Evolutionary conservation across 179 eudicot genomes (phyloP).

Genomic region (Silene noctiflora): DNA sequence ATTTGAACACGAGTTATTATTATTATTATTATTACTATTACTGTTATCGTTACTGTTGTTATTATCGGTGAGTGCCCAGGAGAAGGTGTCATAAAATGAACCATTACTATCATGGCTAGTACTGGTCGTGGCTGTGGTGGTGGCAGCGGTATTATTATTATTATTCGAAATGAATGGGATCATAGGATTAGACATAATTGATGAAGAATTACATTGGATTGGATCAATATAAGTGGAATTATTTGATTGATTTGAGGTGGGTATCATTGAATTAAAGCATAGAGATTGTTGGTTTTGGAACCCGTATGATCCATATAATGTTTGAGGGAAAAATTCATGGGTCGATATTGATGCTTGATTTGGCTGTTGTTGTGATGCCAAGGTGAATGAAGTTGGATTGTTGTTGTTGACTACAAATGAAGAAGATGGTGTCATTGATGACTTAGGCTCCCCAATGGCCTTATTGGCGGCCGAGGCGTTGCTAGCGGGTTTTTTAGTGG

Average conservation of each 20-base stretch:
- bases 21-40: background rate
- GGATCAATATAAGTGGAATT: slow-evolving; percentile 10
- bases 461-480: background rate
- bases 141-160: slow-evolving; percentile 3
- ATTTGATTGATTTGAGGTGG: background rate
- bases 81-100: slow-evolving; percentile 37
- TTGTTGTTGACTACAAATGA: background rate
- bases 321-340: slow-evolving; percentile 64
- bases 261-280: slow-evolving; percentile 35
- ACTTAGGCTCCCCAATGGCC: background rate
- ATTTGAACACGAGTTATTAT: background rate
- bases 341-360: slow-evolving; percentile 27
- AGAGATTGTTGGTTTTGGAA: slow-evolving; percentile 25
- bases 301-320: slow-evolving; percentile 31
- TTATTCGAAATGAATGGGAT: slow-evolving; percentile 36
- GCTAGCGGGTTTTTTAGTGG: slow-evolving; percentile 5
- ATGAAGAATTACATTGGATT: slow-evolving; percentile 22
- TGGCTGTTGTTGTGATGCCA: slow-evolving; percentile 19
- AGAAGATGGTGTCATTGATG: background rate
- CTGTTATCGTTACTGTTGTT: background rate
- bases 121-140: slow-evolving; percentile 27
- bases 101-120: slow-evolving; percentile 17
- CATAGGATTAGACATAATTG: slow-evolving; percentile 21
- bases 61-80: slow-evolving; percentile 43
- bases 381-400: slow-evolving; percentile 16